Percentiles rank a stretch among this genome's conserved stretches.
These are phyloP conservation scores for Sicyos edulis DNA, from an alignment of 306 rosid species.

Conservation along the genomic window DNA sequence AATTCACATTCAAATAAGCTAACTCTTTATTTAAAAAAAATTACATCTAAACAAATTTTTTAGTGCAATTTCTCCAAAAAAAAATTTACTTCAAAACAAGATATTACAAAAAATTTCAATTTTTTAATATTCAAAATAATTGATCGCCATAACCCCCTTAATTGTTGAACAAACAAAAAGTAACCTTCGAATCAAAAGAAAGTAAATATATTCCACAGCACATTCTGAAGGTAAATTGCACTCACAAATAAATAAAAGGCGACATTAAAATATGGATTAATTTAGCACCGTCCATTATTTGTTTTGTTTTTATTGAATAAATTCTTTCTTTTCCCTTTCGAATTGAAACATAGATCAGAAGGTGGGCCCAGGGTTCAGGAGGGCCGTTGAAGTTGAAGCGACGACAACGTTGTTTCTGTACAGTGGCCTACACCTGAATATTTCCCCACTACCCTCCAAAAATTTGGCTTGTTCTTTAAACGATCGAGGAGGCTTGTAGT, in stretches of 20 bases:
- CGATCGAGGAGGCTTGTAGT: neutral
- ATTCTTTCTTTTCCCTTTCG: neutral
- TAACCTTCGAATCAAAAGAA: neutral
- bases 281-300: neutral
- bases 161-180: too few relatives aligned
- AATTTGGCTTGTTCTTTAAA: neutral
- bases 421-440: slow-evolving; percentile 8
- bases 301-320: neutral
- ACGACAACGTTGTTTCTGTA: neutral
- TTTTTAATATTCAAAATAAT: too few relatives aligned
- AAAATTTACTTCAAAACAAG: too few relatives aligned
- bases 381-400: neutral
- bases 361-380: slow-evolving; percentile 9
- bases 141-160: too few relatives aligned
- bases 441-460: neutral
- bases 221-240: neutral
- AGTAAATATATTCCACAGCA: neutral
- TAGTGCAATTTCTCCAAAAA: too few relatives aligned
- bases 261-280: neutral
- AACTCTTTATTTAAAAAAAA: too few relatives aligned
- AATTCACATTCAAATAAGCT: too few relatives aligned
- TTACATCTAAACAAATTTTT: too few relatives aligned
- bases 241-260: neutral
- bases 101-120: too few relatives aligned
- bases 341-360: neutral